phyloP scores from a whole-genome alignment of 768 basidiomycete species.

The Udeniomyces megalosporus region DNA sequence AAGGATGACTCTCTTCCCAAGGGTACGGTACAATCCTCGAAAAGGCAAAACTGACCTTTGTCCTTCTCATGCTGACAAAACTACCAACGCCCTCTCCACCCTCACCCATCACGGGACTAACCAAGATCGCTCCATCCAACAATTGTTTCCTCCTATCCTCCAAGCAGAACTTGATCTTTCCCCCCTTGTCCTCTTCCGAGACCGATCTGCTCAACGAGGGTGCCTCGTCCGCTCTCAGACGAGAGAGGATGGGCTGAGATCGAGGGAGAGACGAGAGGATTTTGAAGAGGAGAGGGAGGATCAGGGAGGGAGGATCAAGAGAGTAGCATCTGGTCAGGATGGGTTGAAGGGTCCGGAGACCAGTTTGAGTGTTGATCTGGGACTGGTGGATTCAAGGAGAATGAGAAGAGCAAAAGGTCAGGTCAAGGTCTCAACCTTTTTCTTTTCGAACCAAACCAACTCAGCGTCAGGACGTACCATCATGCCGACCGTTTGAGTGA shows the following conservation, averaged over 20 bases:
- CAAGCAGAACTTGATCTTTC: constrained; percentile 12
- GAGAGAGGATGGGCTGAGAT: constrained; percentile 4
- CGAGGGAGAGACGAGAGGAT: constrained; percentile 1
- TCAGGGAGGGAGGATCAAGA: constrained; percentile 1
- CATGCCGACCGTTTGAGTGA: constrained; percentile 6
- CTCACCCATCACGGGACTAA: neutral
- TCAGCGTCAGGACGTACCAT: too few relatives aligned
- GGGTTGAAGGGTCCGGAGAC: neutral
- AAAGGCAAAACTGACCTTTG: constrained; percentile 2
- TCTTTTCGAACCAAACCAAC: too few relatives aligned
- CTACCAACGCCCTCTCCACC: neutral
- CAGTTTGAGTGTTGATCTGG: neutral
- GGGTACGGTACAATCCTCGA: too few relatives aligned
- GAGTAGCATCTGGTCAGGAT: constrained; percentile 13
- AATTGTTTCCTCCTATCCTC: constrained; percentile 8
- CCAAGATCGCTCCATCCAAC: constrained; percentile 8
- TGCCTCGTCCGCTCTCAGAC: neutral
- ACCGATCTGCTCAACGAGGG: neutral
- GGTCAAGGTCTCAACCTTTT: too few relatives aligned
- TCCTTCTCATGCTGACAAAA: constrained; percentile 5
- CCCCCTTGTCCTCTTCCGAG: neutral
- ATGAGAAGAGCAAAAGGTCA: neutral
- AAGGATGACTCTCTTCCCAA: too few relatives aligned
- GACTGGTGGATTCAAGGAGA: neutral
- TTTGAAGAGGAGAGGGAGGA: constrained; percentile 9